Percentiles rank a stretch among this genome's conserved stretches.
Conservation (phyloP, 2,329 filamentous ascomycete genomes). For the Hymenoscyphus infarciens region DNA sequence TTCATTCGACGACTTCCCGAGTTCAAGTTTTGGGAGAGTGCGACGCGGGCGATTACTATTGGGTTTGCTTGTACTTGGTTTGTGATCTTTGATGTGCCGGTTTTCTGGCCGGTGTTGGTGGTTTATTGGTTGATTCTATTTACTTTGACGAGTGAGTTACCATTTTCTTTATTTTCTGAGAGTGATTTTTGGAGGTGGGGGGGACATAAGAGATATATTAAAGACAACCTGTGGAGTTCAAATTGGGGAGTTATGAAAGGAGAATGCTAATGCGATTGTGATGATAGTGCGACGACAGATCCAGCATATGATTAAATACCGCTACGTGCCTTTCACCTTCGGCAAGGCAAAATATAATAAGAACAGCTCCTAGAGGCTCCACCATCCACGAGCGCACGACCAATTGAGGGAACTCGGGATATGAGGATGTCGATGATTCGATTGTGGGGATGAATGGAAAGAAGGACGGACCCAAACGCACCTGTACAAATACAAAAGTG, state of each 20-base stretch:
- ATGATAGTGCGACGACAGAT: conserved; percentile 91
- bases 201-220: too few species aligned
- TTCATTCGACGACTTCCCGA: conserved; percentile 95
- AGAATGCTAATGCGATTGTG: conserved; percentile 13
- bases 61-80: conserved; percentile 90
- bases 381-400: not conserved
- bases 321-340: conserved; percentile 90
- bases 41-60: conserved; percentile 80
- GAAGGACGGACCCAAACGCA: not conserved
- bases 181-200: not conserved
- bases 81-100: conserved; percentile 89
- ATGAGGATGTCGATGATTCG: not conserved
- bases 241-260: not conserved
- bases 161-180: not conserved
- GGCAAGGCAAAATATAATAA: conserved; percentile 81
- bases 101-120: conserved; percentile 98
- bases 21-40: conserved; percentile 99
- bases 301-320: conserved; percentile 99
- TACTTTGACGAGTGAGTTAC: conserved; percentile 79
- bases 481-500: conserved; percentile 1
- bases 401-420: not conserved
- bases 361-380: conserved; percentile 44
- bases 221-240: too few species aligned
- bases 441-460: conserved; percentile 2
- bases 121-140: conserved; percentile 99